Base-by-base conservation (phyloP, 352 stramenopile genomes). In the Globisporangium yorkense region DNA sequence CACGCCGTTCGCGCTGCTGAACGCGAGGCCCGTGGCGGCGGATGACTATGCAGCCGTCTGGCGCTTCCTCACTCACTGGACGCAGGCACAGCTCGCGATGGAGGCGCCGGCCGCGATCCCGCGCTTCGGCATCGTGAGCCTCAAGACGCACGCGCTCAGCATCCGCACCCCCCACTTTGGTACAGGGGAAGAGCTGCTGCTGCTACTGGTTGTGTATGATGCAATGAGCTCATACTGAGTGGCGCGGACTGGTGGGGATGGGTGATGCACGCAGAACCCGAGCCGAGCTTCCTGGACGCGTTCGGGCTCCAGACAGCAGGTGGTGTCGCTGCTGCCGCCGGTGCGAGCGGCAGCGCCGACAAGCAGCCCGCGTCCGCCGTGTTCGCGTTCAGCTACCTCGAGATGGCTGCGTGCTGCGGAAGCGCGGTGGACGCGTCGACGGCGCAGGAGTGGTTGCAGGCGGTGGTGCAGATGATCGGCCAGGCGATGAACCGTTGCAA, bases 381-480 rank as follows among this genome's bases (percentile, higher is more conserved):
- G 20, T 56, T 70, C 8, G 59, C 67, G 2, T 88, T 89, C 54
- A 88, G 62, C 61, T 90, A 67, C 39, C 45, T 88, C 44, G 80
- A 90, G 63, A 90, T 90, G 80, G 77, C 78, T 27, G 49, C 78
- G 3, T 90, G 78, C 44, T 90, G 78, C 48, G 72, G 74, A 16
- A 67, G 57, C 8, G 54, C 70, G 33, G 57, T 86, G 2, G 75
- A 88, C 40, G 61, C 67, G 10, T 50, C 53, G 21, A 79, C 68
- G 37, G 80, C 83, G 9, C 80, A 90, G 48, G 77, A 80, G 27
- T 88, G 77, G 77, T 66, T 93, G 9, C 55, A 75, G 24, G 68
- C 66, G 0, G 57, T 88, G 3, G 47, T 87, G 1, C 70, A 84
- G 31, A 87, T 79, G 44, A 52, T 93, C 18, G 83, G 79, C 3